Base-by-base conservation (phyloP, 2,329 filamentous ascomycete genomes). In the Colletotrichum neosansevieriae region DNA sequence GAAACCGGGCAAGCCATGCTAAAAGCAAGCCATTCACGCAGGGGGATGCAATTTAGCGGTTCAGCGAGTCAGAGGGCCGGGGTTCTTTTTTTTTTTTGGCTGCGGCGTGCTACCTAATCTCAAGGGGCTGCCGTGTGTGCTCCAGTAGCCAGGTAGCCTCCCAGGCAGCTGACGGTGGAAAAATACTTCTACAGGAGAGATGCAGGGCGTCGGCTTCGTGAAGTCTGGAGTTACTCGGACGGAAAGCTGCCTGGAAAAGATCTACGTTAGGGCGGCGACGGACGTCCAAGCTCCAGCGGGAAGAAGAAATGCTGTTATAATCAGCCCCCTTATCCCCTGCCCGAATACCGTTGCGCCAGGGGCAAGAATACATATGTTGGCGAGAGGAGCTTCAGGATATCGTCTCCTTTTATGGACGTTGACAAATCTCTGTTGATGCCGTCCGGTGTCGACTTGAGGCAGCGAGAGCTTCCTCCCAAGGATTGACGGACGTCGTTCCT, bases 291-390 rank as follows among this genome's bases (percentile, higher is more conserved):
- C 69, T 62, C 61, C 50, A 11, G 44, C 42, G 29, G 50, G 60
- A 70, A 70, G 19, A 70, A 70, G 69, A 58, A 69, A 65, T 21
- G 53, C 36, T 15, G 36, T 62, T 51, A 56, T 17, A 36, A 51
- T 51, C 47, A 57, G 58, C 72, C 72, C 73, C 2, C 21, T 64
- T 58, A 72, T 73, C 15, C 47, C 21, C 34, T 42, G 50, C 42
- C 38, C 44, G 45, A 32, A 45, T 19, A 17, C 15, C 12, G 50
- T 58, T 15, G 34, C 36, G 58, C 42, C 10, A 19, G 49, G 29
- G 51, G 36, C 57, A n/a, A 63, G 13, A 29, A 29, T 29, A 29
- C 29, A 57, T 32, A 13, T 24, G 21, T 34, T 32, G 13, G 17
- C 12, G 21, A 40, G 21, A 59, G 40, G 21, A 15, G 10, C 12